Evolutionary conservation across 2,329 filamentous ascomycete species (phyloP).

Genomic region (Sarocladium strictum): DNA sequence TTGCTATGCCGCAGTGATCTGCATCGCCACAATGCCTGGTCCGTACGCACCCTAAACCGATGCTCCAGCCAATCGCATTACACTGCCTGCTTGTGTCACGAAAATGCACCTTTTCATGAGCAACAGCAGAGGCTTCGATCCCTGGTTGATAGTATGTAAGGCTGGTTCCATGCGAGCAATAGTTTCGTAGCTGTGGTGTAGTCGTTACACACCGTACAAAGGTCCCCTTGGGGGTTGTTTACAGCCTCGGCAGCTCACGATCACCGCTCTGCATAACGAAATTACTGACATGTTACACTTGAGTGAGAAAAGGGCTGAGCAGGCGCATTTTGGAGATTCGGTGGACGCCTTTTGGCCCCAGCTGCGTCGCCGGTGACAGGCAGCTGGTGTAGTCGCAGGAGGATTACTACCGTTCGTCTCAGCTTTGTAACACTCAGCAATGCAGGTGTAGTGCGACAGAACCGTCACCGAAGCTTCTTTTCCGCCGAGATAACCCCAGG

Average conservation of each 20-base stretch:
- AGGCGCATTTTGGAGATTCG: no score
- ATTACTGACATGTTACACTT: no score
- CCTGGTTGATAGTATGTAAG: no score
- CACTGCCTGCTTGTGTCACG: neutral
- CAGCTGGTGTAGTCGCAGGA: no score
- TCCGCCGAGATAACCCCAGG: no score
- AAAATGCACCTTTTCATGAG: neutral
- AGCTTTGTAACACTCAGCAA: neutral
- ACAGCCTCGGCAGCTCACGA: neutral
- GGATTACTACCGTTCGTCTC: neutral
- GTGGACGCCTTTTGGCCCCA: no score
- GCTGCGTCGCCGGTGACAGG: no score
- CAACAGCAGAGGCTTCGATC: no score
- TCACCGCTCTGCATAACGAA: no score
- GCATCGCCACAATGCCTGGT: neutral
- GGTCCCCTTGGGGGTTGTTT: neutral
- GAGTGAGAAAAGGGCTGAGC: no score
- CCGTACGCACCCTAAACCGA: neutral
- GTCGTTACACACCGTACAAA: neutral
- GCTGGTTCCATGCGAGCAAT: neutral
- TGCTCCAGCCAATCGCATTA: constrained; percentile 3
- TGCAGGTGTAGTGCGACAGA: neutral
- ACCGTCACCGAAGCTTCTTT: neutral
- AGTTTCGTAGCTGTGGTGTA: neutral
- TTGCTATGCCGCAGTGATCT: no score